Conservation (phyloP, 2,329 filamentous ascomycete species). For the Ascochyta clinopodiicola region DNA sequence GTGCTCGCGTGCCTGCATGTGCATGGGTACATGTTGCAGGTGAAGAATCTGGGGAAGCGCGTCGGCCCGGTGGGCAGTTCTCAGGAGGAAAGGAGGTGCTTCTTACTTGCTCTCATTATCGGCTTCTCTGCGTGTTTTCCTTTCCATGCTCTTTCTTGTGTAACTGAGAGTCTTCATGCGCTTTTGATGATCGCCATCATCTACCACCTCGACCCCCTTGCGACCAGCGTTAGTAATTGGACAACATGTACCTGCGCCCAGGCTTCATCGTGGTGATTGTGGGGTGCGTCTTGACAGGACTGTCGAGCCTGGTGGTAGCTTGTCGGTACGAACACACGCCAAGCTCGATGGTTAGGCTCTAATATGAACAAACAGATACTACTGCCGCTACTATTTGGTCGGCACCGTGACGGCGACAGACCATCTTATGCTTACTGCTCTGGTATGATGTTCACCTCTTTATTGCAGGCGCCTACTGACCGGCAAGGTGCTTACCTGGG, state of each 20-base stretch:
- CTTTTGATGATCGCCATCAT: background rate
- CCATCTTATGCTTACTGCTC: slow-evolving; percentile 43
- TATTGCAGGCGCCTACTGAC: background rate
- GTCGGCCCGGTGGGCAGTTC: slow-evolving; percentile 6
- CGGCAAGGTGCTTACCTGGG: slow-evolving; percentile 44
- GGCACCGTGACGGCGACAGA: slow-evolving; percentile 40
- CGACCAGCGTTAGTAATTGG: slow-evolving; percentile 1
- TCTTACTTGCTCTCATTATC: slow-evolving; percentile 7
- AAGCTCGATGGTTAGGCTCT: background rate
- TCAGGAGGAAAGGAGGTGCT: slow-evolving; percentile 7
- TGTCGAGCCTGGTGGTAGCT: slow-evolving; percentile 43
- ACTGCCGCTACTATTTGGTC: slow-evolving; percentile 43
- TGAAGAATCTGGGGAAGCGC: slow-evolving; percentile 30
- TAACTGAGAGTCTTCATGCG: background rate
- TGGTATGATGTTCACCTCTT: slow-evolving; percentile 26
- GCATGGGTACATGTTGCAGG: slow-evolving; percentile 21
- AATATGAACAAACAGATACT: slow-evolving; percentile 36
- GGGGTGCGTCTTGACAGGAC: slow-evolving; percentile 41
- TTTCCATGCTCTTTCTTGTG: background rate
- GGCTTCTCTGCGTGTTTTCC: background rate
- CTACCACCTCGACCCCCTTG: background rate
- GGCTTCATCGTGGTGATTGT: slow-evolving; percentile 46
- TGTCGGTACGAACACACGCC: background rate
- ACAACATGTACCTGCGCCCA: slow-evolving; percentile 39
- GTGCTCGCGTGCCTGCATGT: slow-evolving; percentile 19